Percentiles rank a stretch among this genome's conserved stretches.
These are phyloP conservation scores for Sphagnum magellanicum DNA, from an alignment of 228 moss, liverwort and hornwort species.

Conservation along the genomic window DNA sequence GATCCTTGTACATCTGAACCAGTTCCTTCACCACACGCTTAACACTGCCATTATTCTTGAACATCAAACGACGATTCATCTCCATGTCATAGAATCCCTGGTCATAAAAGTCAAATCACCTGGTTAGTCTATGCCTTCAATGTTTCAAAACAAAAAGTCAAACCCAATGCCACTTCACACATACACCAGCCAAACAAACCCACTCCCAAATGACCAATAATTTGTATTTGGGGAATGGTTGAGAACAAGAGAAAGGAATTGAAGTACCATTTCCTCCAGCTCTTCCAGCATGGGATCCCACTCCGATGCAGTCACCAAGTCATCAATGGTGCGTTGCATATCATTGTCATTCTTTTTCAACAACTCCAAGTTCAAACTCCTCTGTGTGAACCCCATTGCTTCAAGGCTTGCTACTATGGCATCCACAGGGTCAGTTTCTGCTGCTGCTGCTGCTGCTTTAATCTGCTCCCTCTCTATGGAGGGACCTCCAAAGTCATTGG, in stretches of 20 bases:
- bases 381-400: slow-evolving; percentile 72
- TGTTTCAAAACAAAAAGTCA: not conserved
- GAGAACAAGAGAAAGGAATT: not conserved
- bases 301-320: slow-evolving; percentile 65
- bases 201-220: not conserved
- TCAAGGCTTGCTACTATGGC: slow-evolving; percentile 36
- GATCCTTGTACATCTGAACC: slow-evolving; percentile 73
- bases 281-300: slow-evolving; percentile 93
- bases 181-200: not conserved
- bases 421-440: slow-evolving; percentile 15
- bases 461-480: slow-evolving; percentile 8
- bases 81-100: slow-evolving; percentile 70
- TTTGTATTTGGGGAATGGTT: not conserved
- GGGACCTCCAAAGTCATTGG: no score
- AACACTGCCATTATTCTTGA: slow-evolving; percentile 82
- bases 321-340: slow-evolving; percentile 70
- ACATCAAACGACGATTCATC: slow-evolving; percentile 78
- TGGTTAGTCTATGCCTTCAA: not conserved
- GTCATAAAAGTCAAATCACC: not conserved
- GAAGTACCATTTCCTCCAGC: slow-evolving; percentile 78
- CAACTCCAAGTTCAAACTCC: slow-evolving; percentile 54
- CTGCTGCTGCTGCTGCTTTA: slow-evolving; percentile 5
- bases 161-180: not conserved
- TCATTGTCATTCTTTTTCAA: slow-evolving; percentile 66
- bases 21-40: slow-evolving; percentile 90